Conservation (phyloP, 1,139 yeast species). For the Suhomyces coccinellae region DNA sequence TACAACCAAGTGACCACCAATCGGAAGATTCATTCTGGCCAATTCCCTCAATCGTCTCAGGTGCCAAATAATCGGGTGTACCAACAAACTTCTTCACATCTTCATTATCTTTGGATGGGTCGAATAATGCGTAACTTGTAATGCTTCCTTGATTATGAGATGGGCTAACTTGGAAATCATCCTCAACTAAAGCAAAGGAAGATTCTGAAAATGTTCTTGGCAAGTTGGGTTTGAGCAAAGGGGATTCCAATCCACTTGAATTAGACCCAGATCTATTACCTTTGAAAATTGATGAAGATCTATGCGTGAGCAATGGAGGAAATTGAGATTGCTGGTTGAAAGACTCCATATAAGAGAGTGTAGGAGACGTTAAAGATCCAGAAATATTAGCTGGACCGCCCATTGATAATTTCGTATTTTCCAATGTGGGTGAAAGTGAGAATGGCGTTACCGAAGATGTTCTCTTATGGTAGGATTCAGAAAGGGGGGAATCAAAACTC, state of each 20-base stretch:
- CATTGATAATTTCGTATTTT: conserved; percentile 25
- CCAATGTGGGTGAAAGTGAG: conserved; percentile 49
- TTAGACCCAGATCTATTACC: conserved; percentile 30
- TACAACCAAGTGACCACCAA: conserved; percentile 99
- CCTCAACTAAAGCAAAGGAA: conserved; percentile 56
- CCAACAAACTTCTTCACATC: conserved; percentile 71
- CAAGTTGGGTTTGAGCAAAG: conserved; percentile 46
- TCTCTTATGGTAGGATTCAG: conserved; percentile 34
- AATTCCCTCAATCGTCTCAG: conserved; percentile 86
- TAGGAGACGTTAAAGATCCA: conserved; percentile 15
- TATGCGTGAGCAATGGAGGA: conserved; percentile 18
- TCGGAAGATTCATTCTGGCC: conserved; percentile 88
- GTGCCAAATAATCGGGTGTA: conserved; percentile 96
- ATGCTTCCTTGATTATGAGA: conserved; percentile 25
- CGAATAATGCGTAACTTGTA: conserved; percentile 63
- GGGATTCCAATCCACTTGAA: conserved; percentile 49
- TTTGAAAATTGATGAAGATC: conserved; percentile 15
- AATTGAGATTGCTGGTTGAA: conserved; percentile 11
- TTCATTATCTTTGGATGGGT: conserved; percentile 56
- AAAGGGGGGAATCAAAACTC: conserved; percentile 31
- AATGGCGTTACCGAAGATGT: conserved; percentile 48
- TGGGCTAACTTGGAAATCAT: conserved; percentile 36
- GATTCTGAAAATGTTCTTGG: conserved; percentile 56
- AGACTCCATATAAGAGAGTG: conserved; percentile 17
- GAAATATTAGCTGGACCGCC: conserved; percentile 16